A percentile compares a stretch with the other conserved stretches of the same genome.
These are phyloP conservation scores for Hypoxylon sp. DNA, from an alignment of 2,329 filamentous ascomycete genomes.

Conservation along the genomic window DNA sequence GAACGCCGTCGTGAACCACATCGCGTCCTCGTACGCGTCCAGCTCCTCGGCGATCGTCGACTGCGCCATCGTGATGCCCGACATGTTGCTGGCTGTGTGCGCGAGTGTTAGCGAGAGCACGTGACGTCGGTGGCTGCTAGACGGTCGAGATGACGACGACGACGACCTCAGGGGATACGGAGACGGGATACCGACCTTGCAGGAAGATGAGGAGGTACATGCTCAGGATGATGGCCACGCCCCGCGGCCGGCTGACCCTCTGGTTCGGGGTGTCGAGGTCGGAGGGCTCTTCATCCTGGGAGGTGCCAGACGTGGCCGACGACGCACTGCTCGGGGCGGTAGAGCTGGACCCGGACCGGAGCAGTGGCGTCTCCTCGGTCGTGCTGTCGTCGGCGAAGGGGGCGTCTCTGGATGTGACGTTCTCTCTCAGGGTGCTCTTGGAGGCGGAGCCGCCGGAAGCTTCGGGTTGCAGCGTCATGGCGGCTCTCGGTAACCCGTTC, in stretches of 20 bases:
- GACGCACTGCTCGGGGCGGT: slow-evolving; percentile 10
- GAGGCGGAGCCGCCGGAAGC: slow-evolving; percentile 10
- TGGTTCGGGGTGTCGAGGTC: slow-evolving; percentile 43
- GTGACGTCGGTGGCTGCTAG: no score
- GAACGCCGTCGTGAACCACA: slow-evolving; percentile 84
- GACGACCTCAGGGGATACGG: no score
- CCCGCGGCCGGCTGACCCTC: slow-evolving; percentile 46
- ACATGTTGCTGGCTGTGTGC: slow-evolving; percentile 70
- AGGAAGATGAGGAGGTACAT: slow-evolving; percentile 67
- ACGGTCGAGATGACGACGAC: background rate
- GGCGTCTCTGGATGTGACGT: slow-evolving; percentile 17
- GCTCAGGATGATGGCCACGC: slow-evolving; percentile 58
- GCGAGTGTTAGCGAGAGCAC: background rate
- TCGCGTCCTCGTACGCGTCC: slow-evolving; percentile 74
- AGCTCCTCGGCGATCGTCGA: slow-evolving; percentile 78
- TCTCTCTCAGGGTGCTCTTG: slow-evolving; percentile 7
- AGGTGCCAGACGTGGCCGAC: slow-evolving; percentile 23
- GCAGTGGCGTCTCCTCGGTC: slow-evolving; percentile 42
- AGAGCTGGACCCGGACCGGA: slow-evolving; percentile 34
- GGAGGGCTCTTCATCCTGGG: slow-evolving; percentile 21
- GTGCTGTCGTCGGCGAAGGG: slow-evolving; percentile 26
- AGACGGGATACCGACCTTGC: slow-evolving; percentile 58
- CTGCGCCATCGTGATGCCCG: slow-evolving; percentile 82
- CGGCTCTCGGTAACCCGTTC: slow-evolving; percentile 8
- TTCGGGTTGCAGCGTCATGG: slow-evolving; percentile 16